Evolutionary conservation across 1,139 yeast species (phyloP), one percentile per base, ranked within the genome.

Genomic region (Yamadazyma diddensiae): DNA sequence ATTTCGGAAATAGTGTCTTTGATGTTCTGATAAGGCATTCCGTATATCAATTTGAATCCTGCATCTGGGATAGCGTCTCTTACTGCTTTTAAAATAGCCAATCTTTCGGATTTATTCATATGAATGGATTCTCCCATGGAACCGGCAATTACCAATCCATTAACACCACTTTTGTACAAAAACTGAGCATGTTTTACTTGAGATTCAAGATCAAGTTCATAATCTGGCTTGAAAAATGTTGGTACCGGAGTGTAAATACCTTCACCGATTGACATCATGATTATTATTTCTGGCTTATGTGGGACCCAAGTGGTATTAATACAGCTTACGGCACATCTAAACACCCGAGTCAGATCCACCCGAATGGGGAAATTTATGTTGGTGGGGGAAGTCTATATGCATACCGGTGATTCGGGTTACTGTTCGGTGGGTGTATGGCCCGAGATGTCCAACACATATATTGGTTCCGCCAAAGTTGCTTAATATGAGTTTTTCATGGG

Each of bases 231-330:
- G 68, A 68, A 71, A 51, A 71, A 73, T 6, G 79, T 72, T 33
- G 75, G 67, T 3, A 63, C 56, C 24, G 77, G 77, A 12, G 73
- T 65, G 48, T 70, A 70, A 24, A 71, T 64, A 24, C 74, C 75
- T 32, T 47, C 46, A 9, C 17, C 31, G 16, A 36, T 24, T 12
- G 36, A 21, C 12, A n/a, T 9, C 20, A 18, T 18, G 20, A 7
- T 18, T 18, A 18, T 7, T 7, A 18, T 18, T 7, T 18, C 9
- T 18, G 20, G 9, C 6, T 7, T 6, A 7, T 18, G 6, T 18
- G 20, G 20, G 20, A 18, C 9, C 6, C 9, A 6, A 7, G 20
- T 9, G 9, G 20, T 18, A 18, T 18, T 18, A 18, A 19, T 12
- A 6, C n/a, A n/a, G n/a, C n/a, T n/a, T n/a, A n/a, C n/a, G n/a